These are phyloP conservation scores for Calonectria multiphialidica DNA, from an alignment of 2,329 filamentous ascomycete species.

Conservation along the genomic window DNA sequence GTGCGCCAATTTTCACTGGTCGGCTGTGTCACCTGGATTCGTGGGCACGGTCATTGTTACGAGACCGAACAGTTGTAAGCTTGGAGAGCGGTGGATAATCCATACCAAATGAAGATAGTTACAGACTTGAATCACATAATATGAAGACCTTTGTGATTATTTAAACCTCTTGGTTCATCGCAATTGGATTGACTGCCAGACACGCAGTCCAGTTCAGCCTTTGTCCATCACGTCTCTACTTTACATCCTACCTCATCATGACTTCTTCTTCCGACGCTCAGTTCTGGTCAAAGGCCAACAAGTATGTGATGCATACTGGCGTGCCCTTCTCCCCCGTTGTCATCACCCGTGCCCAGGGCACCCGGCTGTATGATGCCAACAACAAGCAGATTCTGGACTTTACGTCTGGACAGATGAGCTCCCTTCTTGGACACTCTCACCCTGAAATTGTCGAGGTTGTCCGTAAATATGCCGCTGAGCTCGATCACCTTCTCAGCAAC, in stretches of 20 bases:
- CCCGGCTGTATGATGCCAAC: slow-evolving; percentile 57
- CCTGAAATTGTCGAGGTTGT: slow-evolving; percentile 68
- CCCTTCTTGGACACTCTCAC: slow-evolving; percentile 67
- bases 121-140: no score
- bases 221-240: background rate
- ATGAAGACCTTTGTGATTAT: no score
- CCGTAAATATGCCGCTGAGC: slow-evolving; percentile 56
- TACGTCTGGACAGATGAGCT: slow-evolving; percentile 71
- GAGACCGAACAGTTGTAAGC: no score
- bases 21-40: no score
- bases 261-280: background rate
- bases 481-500: slow-evolving; percentile 69
- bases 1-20: no score
- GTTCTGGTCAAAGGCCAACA: slow-evolving; percentile 52
- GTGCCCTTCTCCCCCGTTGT: slow-evolving; percentile 53
- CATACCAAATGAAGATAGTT: no score
- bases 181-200: no score
- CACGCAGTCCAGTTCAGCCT: no score
- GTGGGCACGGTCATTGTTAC: no score
- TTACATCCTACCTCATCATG: background rate
- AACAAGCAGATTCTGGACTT: slow-evolving; percentile 66
- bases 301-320: slow-evolving; percentile 57
- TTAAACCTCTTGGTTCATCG: no score
- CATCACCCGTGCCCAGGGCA: slow-evolving; percentile 59
- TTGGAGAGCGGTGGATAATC: no score